phyloP scores from a whole-genome alignment of 257 asterid genomes.

The Parsonsia alboflavescens region DNA sequence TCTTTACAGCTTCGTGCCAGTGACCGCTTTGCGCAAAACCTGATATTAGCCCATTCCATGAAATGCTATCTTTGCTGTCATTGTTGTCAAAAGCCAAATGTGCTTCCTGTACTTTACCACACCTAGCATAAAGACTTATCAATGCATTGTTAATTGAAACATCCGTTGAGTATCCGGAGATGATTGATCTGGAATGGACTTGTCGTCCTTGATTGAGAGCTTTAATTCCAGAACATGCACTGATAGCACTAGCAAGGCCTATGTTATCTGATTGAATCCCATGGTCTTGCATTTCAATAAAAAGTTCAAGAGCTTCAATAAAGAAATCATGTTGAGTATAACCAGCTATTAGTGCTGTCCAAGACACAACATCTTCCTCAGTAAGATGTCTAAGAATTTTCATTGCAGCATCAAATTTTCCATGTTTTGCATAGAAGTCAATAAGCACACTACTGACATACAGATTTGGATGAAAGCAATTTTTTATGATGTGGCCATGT shows the following conservation, averaged over 20 bases:
- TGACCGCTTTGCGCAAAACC: conserved; percentile 83
- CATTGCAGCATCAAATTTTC: conserved; percentile 54
- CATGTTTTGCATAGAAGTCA: conserved; percentile 80
- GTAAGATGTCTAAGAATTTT: conserved; percentile 57
- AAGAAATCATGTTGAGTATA: conserved; percentile 60
- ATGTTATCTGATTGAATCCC: conserved; percentile 64
- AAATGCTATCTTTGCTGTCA: conserved; percentile 41
- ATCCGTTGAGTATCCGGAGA: conserved; percentile 58
- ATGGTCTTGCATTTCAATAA: conserved; percentile 60
- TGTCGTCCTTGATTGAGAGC: conserved; percentile 69
- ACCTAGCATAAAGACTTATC: conserved; percentile 70
- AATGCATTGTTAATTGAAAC: conserved; percentile 76
- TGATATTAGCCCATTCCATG: conserved; percentile 85
- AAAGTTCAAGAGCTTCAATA: conserved; percentile 56
- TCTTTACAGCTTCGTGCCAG: conserved; percentile 63
- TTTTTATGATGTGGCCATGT: conserved; percentile 68
- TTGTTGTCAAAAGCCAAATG: conserved; percentile 50
- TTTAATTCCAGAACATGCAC: conserved; percentile 84
- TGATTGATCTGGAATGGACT: conserved; percentile 65
- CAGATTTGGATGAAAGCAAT: conserved; percentile 68
- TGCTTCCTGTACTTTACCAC: conserved; percentile 63
- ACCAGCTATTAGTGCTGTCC: conserved; percentile 90
- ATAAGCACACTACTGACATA: conserved; percentile 83
- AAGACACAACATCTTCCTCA: conserved; percentile 74
- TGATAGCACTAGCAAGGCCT: conserved; percentile 76